Conservation (phyloP, 2,329 filamentous ascomycete genomes). For the Hypomyces perniciosus region DNA sequence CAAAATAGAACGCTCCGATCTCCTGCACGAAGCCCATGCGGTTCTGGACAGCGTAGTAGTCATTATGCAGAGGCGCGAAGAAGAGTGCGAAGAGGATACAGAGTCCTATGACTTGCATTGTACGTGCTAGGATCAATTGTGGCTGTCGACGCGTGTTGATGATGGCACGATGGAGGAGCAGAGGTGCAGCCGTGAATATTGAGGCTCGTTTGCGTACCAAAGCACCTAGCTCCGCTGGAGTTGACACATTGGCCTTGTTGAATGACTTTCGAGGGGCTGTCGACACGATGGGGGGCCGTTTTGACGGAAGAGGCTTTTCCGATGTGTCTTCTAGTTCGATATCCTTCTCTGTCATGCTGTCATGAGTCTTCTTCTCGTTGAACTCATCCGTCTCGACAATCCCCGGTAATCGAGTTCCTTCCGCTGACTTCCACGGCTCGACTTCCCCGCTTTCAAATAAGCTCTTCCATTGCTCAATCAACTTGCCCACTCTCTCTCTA, state of each 20-base stretch:
- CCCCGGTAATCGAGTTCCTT: slow-evolving; percentile 18
- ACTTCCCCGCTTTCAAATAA: slow-evolving; percentile 5
- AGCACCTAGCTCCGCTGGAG: slow-evolving; percentile 65
- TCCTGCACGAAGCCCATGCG: slow-evolving; percentile 68
- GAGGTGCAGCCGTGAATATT: slow-evolving; percentile 57
- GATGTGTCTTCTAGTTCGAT: neutral
- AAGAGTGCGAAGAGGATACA: slow-evolving; percentile 58
- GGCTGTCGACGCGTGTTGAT: slow-evolving; percentile 67
- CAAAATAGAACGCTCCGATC: slow-evolving; percentile 64
- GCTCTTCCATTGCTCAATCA: slow-evolving; percentile 55
- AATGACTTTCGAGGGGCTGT: slow-evolving; percentile 34
- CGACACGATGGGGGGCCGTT: neutral
- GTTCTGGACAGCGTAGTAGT: slow-evolving; percentile 66
- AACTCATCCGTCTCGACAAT: slow-evolving; percentile 26
- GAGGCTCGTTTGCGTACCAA: slow-evolving; percentile 58
- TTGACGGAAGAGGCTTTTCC: neutral
- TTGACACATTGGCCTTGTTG: slow-evolving; percentile 46
- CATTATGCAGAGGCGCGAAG: slow-evolving; percentile 63
- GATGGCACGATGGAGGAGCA: slow-evolving; percentile 60
- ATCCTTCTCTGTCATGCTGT: neutral
- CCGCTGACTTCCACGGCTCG: slow-evolving; percentile 5
- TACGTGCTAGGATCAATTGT: slow-evolving; percentile 55
- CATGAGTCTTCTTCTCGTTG: slow-evolving; percentile 12
- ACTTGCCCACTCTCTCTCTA: slow-evolving; percentile 52
- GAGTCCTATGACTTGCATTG: slow-evolving; percentile 61